Conservation (phyloP, 169 alveolate species). For the Cryptosporidium sp. region DNA sequence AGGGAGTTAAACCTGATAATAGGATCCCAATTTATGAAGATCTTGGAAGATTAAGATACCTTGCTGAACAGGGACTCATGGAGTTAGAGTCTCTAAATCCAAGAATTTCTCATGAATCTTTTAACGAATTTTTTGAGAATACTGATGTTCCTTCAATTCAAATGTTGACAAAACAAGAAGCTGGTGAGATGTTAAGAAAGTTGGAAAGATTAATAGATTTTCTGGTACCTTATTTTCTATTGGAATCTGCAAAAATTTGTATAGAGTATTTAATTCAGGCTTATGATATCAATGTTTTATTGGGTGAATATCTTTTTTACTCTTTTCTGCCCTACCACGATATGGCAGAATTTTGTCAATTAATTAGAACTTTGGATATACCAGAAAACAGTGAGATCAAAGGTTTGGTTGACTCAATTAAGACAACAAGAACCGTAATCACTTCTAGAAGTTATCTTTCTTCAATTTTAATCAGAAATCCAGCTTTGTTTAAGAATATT, state of each 20-base stretch:
- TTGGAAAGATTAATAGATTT: slow-evolving; percentile 31
- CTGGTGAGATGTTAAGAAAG: slow-evolving; percentile 1
- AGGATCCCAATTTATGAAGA: slow-evolving; percentile 48
- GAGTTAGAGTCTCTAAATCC: slow-evolving; percentile 53
- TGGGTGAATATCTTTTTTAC: slow-evolving; percentile 62
- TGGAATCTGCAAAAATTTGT: slow-evolving; percentile 44
- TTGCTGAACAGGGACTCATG: slow-evolving; percentile 29
- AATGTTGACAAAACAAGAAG: slow-evolving; percentile 37
- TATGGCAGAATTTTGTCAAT: slow-evolving; percentile 29
- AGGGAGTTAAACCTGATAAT: slow-evolving; percentile 20
- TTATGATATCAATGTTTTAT: slow-evolving; percentile 54
- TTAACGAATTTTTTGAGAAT: slow-evolving; percentile 5
- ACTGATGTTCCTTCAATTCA: slow-evolving; percentile 35
- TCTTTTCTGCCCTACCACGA: slow-evolving; percentile 72
- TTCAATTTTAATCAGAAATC: slow-evolving; percentile 25
- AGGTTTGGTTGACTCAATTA: slow-evolving; percentile 51
- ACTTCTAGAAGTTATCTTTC: slow-evolving; percentile 43
- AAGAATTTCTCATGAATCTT: slow-evolving; percentile 22
- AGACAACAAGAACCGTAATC: slow-evolving; percentile 22
- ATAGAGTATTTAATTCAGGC: slow-evolving; percentile 68
- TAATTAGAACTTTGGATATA: slow-evolving; percentile 43
- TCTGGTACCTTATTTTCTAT: slow-evolving; percentile 39
- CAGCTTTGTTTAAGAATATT: slow-evolving; percentile 12
- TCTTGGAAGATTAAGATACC: slow-evolving; percentile 17
- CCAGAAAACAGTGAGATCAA: slow-evolving; percentile 27